A percentile compares a stretch with the other conserved stretches of the same genome.
Conservation (phyloP, 73 alveolate species). For the Tetrahymena borealis region DNA sequence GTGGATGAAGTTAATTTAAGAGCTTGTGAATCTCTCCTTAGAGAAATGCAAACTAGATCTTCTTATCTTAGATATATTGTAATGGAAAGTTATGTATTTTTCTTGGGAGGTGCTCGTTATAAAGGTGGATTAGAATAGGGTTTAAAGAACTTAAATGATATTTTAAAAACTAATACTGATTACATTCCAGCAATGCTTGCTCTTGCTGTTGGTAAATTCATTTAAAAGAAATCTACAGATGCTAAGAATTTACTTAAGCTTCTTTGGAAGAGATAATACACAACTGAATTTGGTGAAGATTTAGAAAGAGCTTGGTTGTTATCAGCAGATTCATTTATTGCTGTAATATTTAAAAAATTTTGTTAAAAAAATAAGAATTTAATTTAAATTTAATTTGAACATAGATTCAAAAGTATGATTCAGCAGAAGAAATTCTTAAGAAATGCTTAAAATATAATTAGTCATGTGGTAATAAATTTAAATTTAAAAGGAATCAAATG, state of each 20-base stretch:
- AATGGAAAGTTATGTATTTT: conserved; percentile 70
- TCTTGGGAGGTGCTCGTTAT: conserved; percentile 67
- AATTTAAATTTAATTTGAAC: neutral
- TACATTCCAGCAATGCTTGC: conserved; percentile 90
- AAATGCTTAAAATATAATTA: conserved; percentile 60
- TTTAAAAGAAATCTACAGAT: conserved; percentile 74
- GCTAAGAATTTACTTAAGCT: conserved; percentile 50
- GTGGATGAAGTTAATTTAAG: conserved; percentile 22
- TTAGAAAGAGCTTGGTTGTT: conserved; percentile 93
- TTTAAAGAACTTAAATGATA: conserved; percentile 52
- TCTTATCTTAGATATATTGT: conserved; percentile 20
- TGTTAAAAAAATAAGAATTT: neutral
- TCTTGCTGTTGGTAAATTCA: conserved; percentile 75
- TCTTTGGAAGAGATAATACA: conserved; percentile 11
- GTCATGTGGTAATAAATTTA: conserved; percentile 48
- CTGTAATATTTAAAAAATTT: neutral
- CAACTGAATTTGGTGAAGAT: conserved; percentile 65
- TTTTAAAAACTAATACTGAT: conserved; percentile 63
- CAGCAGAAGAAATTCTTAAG: conserved; percentile 72
- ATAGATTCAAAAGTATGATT: conserved; percentile 64
- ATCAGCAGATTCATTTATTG: conserved; percentile 82
- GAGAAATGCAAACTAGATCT: conserved; percentile 29
- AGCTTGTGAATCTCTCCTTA: conserved; percentile 33
- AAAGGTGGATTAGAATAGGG: conserved; percentile 63
- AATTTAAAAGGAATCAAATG: neutral